Conservation (phyloP, 805 yeast species). For the Dipodascus geniculatus region DNA sequence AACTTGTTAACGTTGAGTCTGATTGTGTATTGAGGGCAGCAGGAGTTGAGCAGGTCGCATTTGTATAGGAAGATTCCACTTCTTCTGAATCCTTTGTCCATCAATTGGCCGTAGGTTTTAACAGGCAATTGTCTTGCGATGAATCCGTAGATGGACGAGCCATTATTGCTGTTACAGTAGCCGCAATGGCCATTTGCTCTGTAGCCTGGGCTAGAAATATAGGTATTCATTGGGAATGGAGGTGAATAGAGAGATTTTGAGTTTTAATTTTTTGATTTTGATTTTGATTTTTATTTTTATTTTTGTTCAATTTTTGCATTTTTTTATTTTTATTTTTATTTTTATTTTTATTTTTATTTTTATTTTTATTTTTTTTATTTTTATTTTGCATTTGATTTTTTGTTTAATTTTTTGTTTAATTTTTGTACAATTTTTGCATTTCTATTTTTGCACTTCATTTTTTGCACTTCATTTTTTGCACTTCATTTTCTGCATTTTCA, state of each 20-base stretch:
- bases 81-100: conserved; percentile 68
- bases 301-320: not conserved
- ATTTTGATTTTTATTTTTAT: too few relatives aligned
- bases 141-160: conserved; percentile 21
- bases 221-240: too few relatives aligned
- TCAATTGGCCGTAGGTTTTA: conserved; percentile 46
- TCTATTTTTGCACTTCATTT: not conserved
- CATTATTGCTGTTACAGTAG: conserved; percentile 45
- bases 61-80: conserved; percentile 60
- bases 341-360: conserved; percentile 14
- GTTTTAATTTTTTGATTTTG: not conserved
- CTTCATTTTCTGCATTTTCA: not conserved
- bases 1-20: conserved; percentile 42
- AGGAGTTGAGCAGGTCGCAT: conserved; percentile 57
- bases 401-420: not conserved
- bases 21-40: conserved; percentile 74
- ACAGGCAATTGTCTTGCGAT: conserved; percentile 36
- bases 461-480: not conserved
- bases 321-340: too few relatives aligned
- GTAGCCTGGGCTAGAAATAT: conserved; percentile 2
- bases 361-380: conserved; percentile 12
- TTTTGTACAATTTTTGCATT: not conserved
- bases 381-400: not conserved
- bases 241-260: not conserved
- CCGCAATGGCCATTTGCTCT: conserved; percentile 39